phyloP scores from a whole-genome alignment of 2,329 filamentous ascomycete species.

The Aspergillus aculeatus region DNA sequence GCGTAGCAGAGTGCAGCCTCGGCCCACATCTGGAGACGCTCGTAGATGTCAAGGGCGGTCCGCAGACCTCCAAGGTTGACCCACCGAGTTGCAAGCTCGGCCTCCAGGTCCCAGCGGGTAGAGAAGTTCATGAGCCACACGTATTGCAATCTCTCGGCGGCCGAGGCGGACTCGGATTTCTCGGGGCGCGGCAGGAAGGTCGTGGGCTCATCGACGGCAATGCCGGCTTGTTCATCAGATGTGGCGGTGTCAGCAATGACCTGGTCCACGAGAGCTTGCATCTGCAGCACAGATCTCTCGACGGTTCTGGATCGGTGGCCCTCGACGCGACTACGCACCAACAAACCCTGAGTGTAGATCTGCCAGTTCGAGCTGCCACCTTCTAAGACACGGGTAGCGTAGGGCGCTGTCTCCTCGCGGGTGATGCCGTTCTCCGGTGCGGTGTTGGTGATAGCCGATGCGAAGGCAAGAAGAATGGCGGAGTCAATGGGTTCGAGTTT shows the following conservation, averaged over 20 bases:
- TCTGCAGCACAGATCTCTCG: constrained; percentile 84
- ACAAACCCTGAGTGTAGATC: constrained; percentile 88
- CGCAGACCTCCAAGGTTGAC: constrained; percentile 80
- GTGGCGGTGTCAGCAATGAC: constrained; percentile 79
- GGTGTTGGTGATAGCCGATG: constrained; percentile 87
- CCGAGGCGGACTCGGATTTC: constrained; percentile 69
- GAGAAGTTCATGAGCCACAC: constrained; percentile 81
- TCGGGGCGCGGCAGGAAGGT: constrained; percentile 80
- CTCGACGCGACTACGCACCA: constrained; percentile 88
- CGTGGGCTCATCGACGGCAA: constrained; percentile 54
- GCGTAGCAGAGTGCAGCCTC: constrained; percentile 91
- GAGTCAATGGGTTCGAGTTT: constrained; percentile 80
- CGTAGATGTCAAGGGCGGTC: constrained; percentile 93
- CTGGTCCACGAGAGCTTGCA: constrained; percentile 94
- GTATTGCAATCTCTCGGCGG: constrained; percentile 74
- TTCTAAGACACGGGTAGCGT: constrained; percentile 80
- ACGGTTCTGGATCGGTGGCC: constrained; percentile 81
- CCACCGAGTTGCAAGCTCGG: constrained; percentile 92
- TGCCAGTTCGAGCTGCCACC: constrained; percentile 97
- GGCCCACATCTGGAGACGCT: constrained; percentile 87
- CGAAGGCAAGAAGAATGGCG: constrained; percentile 74
- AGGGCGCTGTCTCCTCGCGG: constrained; percentile 89
- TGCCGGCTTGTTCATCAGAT: constrained; percentile 36
- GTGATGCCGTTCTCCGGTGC: constrained; percentile 82
- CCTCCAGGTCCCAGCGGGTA: constrained; percentile 89